A percentile compares a stretch with the other conserved stretches of the same genome.
Evolutionary conservation across 768 basidiomycete genomes (phyloP).

Genomic region (Termitomyces sp.): DNA sequence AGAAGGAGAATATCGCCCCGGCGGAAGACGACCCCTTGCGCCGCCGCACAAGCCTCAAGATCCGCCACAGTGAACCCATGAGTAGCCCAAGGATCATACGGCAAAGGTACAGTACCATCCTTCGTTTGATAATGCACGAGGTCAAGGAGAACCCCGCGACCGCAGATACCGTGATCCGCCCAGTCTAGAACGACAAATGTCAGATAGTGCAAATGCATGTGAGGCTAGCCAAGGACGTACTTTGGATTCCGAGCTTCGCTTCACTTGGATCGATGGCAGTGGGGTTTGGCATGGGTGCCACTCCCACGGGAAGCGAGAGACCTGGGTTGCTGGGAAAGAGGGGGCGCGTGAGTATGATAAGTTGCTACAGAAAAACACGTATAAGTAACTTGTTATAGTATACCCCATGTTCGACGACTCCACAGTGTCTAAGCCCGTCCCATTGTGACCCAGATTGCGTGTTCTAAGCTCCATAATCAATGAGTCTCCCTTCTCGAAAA

Average conservation of each 20-base stretch:
- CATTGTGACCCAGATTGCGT: constrained; percentile 69
- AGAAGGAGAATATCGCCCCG: constrained; percentile 57
- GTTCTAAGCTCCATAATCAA: constrained; percentile 38
- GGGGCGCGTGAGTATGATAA: not conserved
- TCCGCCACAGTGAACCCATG: constrained; percentile 48
- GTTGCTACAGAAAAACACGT: not conserved
- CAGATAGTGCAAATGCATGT: constrained; percentile 1
- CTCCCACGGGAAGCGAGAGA: constrained; percentile 35
- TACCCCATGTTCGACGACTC: constrained; percentile 42
- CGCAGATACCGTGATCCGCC: constrained; percentile 66
- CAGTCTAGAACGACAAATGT: constrained; percentile 39
- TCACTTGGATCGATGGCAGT: constrained; percentile 37
- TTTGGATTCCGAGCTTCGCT: constrained; percentile 60
- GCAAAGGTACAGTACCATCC: constrained; percentile 27
- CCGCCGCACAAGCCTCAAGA: constrained; percentile 51
- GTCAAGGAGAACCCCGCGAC: constrained; percentile 64
- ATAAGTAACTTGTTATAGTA: constrained; percentile 55
- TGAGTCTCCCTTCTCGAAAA: not conserved
- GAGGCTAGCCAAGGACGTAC: constrained; percentile 30
- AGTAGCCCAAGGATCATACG: constrained; percentile 61
- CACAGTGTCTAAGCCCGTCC: constrained; percentile 62
- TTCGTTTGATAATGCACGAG: constrained; percentile 48
- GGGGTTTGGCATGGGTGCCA: constrained; percentile 43
- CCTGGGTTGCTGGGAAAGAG: constrained; percentile 32
- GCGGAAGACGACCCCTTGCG: constrained; percentile 52